Percentiles rank a stretch among this genome's conserved stretches.
Conservation (phyloP, 495 filamentous ascomycete genomes). For the Pseudevernia furfuracea region DNA sequence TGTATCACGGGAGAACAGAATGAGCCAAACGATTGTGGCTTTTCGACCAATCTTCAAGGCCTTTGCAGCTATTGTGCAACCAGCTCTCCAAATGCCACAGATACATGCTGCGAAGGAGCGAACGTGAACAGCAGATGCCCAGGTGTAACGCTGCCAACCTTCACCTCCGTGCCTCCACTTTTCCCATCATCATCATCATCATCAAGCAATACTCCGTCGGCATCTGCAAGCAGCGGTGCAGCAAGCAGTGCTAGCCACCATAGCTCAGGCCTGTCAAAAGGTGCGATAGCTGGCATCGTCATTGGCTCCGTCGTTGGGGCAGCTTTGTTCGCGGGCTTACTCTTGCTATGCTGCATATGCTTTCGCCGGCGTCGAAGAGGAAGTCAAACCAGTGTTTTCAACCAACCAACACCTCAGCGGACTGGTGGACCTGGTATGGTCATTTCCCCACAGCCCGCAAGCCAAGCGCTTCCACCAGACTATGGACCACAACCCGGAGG, state of each 20-base stretch:
- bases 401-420: constrained; percentile 76
- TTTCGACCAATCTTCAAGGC: constrained; percentile 66
- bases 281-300: constrained; percentile 83
- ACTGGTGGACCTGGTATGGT: constrained; percentile 48
- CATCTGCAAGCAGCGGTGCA: constrained; percentile 35
- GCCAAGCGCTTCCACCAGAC: constrained; percentile 43
- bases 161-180: constrained; percentile 63
- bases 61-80: constrained; percentile 79
- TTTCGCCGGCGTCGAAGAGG: constrained; percentile 52
- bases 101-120: constrained; percentile 89
- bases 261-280: constrained; percentile 57
- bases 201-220: constrained; percentile 36
- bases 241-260: constrained; percentile 16
- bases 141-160: constrained; percentile 65
- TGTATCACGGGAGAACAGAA: constrained; percentile 75
- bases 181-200: constrained; percentile 39
- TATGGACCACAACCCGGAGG: constrained; percentile 77
- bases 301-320: constrained; percentile 69
- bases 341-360: constrained; percentile 46
- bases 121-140: constrained; percentile 61
- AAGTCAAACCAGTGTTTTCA: constrained; percentile 61
- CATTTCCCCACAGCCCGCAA: constrained; percentile 30
- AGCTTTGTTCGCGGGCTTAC: constrained; percentile 56
- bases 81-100: constrained; percentile 81
- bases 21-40: constrained; percentile 86